Conservation (phyloP, 805 yeast genomes). For the Candida xiaguanensis region DNA sequence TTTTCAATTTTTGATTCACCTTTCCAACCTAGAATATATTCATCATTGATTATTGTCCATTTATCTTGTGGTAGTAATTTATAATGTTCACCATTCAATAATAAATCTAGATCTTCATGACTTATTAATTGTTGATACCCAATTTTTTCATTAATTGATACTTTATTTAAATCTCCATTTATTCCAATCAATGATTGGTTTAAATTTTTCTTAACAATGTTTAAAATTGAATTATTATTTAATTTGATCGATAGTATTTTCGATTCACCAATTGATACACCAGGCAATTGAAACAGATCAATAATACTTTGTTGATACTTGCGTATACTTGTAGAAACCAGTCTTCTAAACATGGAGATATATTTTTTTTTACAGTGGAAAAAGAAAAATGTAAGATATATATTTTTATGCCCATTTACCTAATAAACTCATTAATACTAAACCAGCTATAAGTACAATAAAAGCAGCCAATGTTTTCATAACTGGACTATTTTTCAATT, state of each 20-base stretch:
- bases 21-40: slow-evolving; percentile 45
- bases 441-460: slow-evolving; percentile 18
- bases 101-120: slow-evolving; percentile 17
- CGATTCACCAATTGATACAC: slow-evolving; percentile 38
- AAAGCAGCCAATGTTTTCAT: slow-evolving; percentile 14
- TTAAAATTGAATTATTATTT: slow-evolving; percentile 35
- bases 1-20: slow-evolving; percentile 22
- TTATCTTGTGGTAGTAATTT: slow-evolving; percentile 37
- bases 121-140: slow-evolving; percentile 11
- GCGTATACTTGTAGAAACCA: neutral
- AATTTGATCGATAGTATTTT: slow-evolving; percentile 40
- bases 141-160: neutral
- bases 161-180: slow-evolving; percentile 36
- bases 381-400: neutral
- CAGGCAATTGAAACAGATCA: too few species aligned
- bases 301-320: too few species aligned
- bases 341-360: neutral
- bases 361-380: neutral
- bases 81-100: slow-evolving; percentile 31
- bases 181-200: slow-evolving; percentile 39
- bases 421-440: slow-evolving; percentile 27
- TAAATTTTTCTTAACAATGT: slow-evolving; percentile 21
- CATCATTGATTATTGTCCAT: slow-evolving; percentile 40
- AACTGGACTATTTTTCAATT: slow-evolving; percentile 14
- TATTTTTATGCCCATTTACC: slow-evolving; percentile 29